Evolutionary conservation across 371 early-diverging fungal genomes (phyloP), one percentile per base, ranked within the genome.

Genomic region (Scutellospora calospora): DNA sequence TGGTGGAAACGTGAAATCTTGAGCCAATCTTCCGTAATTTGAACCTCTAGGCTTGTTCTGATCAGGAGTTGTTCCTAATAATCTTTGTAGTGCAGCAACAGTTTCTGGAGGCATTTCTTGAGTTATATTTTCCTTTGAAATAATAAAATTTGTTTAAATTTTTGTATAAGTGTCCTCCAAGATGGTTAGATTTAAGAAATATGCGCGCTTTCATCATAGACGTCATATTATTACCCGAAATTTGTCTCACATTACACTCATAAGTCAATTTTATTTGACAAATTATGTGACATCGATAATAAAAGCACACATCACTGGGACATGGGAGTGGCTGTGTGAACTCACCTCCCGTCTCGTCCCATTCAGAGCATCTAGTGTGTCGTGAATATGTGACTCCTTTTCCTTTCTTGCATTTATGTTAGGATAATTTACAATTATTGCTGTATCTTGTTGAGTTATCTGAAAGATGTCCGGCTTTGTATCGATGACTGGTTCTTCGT

Each of bases 381-480:
- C 79, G 25, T 49, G 27, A 22, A 49, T 49, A 54, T 66, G 31
- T 63, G 11, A 8, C 2, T 62, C 51, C 18, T 62, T 76, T 27
- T 59, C 51, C 52, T 54, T 78, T 16, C 45, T 22, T 6, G 31
- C 62, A n/a, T 57, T 57, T 12, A 25, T 63, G 0, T 51, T 41
- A 5, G 69, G 66, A 54, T 69, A 52, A 68, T 54, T 51, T 55
- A 79, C 79, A 57, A 68, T 29, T 38, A 22, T 29, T 41, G 52
- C 69, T 27, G 68, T 71, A 45, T 79, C 79, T 12, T 38, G 8
- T 1, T 41, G 29, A 20, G 33, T 5, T n/a, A 57, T 69, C 18
- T 69, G 68, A 69, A 63, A 79, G 22, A 79, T 79, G 41, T 79
- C 79, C 8, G 57, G 71, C 33, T 69, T 79, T 51, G 79, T 55